These are phyloP conservation scores for Trichosporon sp. DNA, from an alignment of 1,284 basidiomycete genomes.

Conservation along the genomic window DNA sequence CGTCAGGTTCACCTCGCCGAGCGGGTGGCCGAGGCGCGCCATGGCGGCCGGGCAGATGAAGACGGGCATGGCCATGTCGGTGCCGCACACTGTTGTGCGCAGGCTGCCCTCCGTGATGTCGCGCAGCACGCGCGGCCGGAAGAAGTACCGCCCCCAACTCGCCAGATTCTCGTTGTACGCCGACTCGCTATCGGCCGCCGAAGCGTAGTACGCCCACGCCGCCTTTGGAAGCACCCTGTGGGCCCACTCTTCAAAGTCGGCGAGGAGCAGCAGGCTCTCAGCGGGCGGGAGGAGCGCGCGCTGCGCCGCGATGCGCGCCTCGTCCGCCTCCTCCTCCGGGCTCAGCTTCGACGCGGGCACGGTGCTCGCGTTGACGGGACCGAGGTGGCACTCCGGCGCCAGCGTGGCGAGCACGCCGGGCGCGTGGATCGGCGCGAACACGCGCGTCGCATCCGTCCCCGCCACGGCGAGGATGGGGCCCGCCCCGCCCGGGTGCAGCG, in stretches of 20 bases:
- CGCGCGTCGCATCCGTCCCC: slow-evolving; percentile 57
- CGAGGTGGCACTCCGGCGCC: slow-evolving; percentile 61
- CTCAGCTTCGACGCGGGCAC: slow-evolving; percentile 57
- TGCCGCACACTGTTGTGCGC: slow-evolving; percentile 63
- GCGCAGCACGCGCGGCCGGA: slow-evolving; percentile 52
- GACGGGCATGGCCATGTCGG: slow-evolving; percentile 66
- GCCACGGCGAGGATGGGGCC: slow-evolving; percentile 55
- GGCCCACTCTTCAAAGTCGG: slow-evolving; percentile 60
- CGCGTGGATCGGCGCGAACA: slow-evolving; percentile 53
- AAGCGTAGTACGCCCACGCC: slow-evolving; percentile 57
- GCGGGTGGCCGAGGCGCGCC: slow-evolving; percentile 83
- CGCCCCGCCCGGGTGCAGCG: slow-evolving; percentile 56
- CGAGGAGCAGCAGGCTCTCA: slow-evolving; percentile 63
- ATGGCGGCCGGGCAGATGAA: slow-evolving; percentile 81
- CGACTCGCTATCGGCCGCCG: slow-evolving; percentile 54
- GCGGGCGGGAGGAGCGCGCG: slow-evolving; percentile 61
- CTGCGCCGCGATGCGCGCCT: slow-evolving; percentile 62
- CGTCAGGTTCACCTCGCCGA: slow-evolving; percentile 81
- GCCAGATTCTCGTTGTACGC: slow-evolving; percentile 53
- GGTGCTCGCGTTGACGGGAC: slow-evolving; percentile 60
- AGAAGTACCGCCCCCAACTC: slow-evolving; percentile 55
- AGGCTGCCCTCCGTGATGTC: slow-evolving; percentile 33
- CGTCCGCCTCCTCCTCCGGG: slow-evolving; percentile 54
- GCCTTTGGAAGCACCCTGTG: slow-evolving; percentile 50
- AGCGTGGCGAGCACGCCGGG: slow-evolving; percentile 50